Evolutionary conservation across 2,329 filamentous ascomycete genomes (phyloP).

Genomic region (Arthrobotrys sinensis): DNA sequence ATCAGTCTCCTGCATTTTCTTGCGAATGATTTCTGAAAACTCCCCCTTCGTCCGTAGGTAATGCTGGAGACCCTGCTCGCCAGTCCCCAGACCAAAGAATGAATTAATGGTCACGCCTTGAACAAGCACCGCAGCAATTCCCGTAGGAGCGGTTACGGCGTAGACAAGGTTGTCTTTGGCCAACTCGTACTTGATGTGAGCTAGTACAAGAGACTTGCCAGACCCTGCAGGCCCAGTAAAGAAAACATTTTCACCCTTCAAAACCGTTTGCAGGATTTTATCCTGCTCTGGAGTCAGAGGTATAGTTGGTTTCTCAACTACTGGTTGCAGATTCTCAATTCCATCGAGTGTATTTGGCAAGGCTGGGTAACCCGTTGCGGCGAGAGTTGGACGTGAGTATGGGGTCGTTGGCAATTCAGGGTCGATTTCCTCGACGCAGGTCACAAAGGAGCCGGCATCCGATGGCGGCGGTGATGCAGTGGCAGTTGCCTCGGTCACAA

Average conservation of each 20-base stretch:
- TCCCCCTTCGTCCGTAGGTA: constrained; percentile 55
- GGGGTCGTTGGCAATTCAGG: neutral
- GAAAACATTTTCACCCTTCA: constrained; percentile 74
- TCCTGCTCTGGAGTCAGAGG: constrained; percentile 70
- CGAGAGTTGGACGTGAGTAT: neutral
- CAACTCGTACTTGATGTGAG: constrained; percentile 49
- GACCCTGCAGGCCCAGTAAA: constrained; percentile 77
- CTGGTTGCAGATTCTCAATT: neutral
- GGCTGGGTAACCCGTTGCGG: neutral
- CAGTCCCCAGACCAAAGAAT: constrained; percentile 74
- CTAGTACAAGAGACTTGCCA: constrained; percentile 71
- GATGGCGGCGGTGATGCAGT: constrained; percentile 23
- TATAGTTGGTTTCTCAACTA: constrained; percentile 23
- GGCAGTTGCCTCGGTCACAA: neutral
- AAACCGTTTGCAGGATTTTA: constrained; percentile 71
- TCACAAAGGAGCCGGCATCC: constrained; percentile 11
- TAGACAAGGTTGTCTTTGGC: constrained; percentile 66
- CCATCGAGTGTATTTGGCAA: neutral
- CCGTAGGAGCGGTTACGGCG: constrained; percentile 74
- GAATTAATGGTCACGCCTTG: constrained; percentile 73
- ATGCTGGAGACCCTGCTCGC: constrained; percentile 65
- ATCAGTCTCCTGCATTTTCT: constrained; percentile 69
- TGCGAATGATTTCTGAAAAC: constrained; percentile 62
- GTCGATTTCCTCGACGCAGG: constrained; percentile 3
- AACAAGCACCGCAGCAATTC: constrained; percentile 74